A percentile compares a stretch with the other conserved stretches of the same genome.
Evolutionary conservation across 495 filamentous ascomycete species (phyloP).

Genomic region (Gamarada debralockiae): DNA sequence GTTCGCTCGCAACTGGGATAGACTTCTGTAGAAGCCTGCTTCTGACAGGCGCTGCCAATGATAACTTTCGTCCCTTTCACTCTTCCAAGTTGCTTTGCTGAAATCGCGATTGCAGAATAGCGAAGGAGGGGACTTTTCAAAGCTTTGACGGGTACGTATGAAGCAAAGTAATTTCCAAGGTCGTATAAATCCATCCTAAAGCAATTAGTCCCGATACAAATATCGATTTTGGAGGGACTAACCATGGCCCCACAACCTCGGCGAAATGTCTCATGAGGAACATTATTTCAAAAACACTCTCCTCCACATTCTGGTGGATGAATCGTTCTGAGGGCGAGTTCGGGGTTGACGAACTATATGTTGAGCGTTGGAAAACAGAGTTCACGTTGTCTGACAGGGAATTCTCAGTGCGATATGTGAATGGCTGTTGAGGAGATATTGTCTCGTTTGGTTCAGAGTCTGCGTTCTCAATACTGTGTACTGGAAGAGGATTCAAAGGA

Average conservation of each 20-base stretch:
- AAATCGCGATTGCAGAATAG: slow-evolving; percentile 53
- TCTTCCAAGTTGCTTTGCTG: slow-evolving; percentile 53
- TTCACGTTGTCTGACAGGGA: not conserved
- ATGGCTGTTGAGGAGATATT: not conserved
- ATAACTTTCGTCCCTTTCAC: slow-evolving; percentile 44
- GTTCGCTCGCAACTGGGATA: slow-evolving; percentile 35
- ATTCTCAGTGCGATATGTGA: not conserved
- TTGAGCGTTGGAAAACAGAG: not conserved
- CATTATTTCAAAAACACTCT: slow-evolving; percentile 37
- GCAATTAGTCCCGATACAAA: slow-evolving; percentile 20
- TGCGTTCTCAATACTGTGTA: not conserved
- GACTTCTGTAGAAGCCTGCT: slow-evolving; percentile 44
- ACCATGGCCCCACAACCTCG: slow-evolving; percentile 52
- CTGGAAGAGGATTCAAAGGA: too few species aligned
- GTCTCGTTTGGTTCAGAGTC: not conserved
- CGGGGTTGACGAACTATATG: not conserved
- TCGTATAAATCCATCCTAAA: slow-evolving; percentile 60
- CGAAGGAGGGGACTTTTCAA: slow-evolving; percentile 49
- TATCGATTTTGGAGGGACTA: slow-evolving; percentile 22
- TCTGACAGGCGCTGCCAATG: slow-evolving; percentile 40
- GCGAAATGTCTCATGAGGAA: slow-evolving; percentile 56
- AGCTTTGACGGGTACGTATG: slow-evolving; percentile 51
- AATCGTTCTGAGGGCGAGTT: not conserved
- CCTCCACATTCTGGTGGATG: not conserved
- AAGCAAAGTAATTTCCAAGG: slow-evolving; percentile 50